Base-by-base conservation (phyloP, 2,329 filamentous ascomycete species). In the Neopestalotiopsis sp. region DNA sequence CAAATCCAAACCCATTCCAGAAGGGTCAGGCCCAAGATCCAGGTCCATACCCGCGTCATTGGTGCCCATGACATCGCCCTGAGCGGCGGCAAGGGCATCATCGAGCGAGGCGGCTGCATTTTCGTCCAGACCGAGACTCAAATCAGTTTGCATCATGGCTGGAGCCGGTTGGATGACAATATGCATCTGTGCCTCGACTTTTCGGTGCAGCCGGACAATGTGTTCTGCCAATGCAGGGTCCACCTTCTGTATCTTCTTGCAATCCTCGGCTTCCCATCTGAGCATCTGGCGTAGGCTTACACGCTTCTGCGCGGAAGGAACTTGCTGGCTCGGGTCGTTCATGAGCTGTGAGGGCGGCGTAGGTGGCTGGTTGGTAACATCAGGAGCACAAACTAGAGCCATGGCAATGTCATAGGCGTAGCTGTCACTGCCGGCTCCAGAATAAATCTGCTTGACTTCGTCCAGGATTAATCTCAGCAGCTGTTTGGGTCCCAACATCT, bases 161-260 rank as follows among this genome's bases (percentile, higher is more conserved):
- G 79, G 71, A 10, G 76, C 72, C 70, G 78, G 73, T 17, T 79
- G 74, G 68, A 79, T 71, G 42, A 82, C 81, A 82, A 92, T 85
- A 75, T 91, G 90, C n/a, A 92, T 85, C 75, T 91, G 90, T n/a
- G 87, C 85, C 78, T 93, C 90, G 12, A 93, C 90, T 2, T 86
- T 84, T 32, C 90, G 84, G 76, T 91, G 83, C 7, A 92, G 84
- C 7, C 90, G 88, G 10, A 91, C 87, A 14, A 90, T 81, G 9
- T 86, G 86, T 77, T 92, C 90, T 1, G 90, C 89, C 59, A 88
- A 80, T 20, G 82, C 79, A 1, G 84, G 81, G 69, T 92, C 89
- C n/a, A 81, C 81, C 73, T 87, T 86, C 49, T 90, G 86, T 0
- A 89, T 81, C 69, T 81, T 83, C 69, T 85, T 85, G 68, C 87